These are phyloP conservation scores for Yamadazyma sp. DNA, from an alignment of 1,139 yeast genomes.

Conservation along the genomic window DNA sequence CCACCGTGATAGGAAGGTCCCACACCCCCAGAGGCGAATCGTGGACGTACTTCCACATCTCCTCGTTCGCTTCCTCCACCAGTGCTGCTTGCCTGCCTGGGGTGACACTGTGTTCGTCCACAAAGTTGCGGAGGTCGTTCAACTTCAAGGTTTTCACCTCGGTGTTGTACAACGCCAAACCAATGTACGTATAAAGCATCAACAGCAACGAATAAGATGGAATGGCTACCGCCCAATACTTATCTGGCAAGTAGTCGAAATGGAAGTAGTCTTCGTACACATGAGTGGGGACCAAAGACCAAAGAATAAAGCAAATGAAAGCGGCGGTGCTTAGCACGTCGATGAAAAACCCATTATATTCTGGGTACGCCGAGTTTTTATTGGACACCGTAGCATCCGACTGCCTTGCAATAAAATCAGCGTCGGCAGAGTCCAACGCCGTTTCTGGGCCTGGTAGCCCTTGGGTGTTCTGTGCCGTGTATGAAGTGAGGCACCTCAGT, in stretches of 20 bases:
- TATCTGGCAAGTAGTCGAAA: conserved; percentile 74
- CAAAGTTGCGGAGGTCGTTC: conserved; percentile 60
- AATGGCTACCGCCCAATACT: conserved; percentile 84
- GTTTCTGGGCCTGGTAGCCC: conserved; percentile 3
- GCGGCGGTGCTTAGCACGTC: conserved; percentile 59
- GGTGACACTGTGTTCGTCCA: conserved; percentile 65
- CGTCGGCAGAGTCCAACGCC: not conserved
- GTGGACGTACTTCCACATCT: conserved; percentile 39
- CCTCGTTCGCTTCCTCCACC: conserved; percentile 13
- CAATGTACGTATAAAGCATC: conserved; percentile 71
- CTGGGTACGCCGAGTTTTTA: conserved; percentile 66
- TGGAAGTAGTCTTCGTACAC: conserved; percentile 50
- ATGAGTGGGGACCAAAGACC: conserved; percentile 69
- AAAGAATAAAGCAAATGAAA: conserved; percentile 54
- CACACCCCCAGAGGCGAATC: conserved; percentile 76
- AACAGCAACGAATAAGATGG: conserved; percentile 69
- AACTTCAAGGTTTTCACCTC: conserved; percentile 67
- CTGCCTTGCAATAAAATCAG: conserved; percentile 66
- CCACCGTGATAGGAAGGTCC: conserved; percentile 75
- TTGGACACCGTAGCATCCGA: conserved; percentile 76
- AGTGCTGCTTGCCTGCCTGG: conserved; percentile 23
- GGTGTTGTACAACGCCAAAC: conserved; percentile 67
- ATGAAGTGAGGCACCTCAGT: too few species aligned
- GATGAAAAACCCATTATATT: conserved; percentile 80
- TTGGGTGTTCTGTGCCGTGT: not conserved